phyloP scores from a whole-genome alignment of 2,329 filamentous ascomycete genomes.

The Cladosporium sp. region DNA sequence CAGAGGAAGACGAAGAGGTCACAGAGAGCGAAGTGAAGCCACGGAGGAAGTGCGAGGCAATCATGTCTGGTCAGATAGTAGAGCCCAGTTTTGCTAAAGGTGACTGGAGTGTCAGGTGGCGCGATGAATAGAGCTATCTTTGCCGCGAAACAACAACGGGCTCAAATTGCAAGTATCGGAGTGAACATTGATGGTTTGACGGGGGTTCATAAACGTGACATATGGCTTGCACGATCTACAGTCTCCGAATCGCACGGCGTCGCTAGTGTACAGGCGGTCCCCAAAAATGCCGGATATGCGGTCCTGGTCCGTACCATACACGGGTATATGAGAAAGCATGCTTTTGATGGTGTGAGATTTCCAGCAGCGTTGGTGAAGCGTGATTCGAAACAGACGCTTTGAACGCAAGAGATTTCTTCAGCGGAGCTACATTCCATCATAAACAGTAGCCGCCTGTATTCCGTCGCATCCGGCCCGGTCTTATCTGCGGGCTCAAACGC shows the following conservation, averaged over 20 bases:
- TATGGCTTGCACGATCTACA: not conserved
- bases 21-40: constrained; percentile 23
- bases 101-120: constrained; percentile 60
- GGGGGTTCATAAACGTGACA: constrained; percentile 2
- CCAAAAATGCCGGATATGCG: not conserved
- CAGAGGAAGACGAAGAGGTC: constrained; percentile 26
- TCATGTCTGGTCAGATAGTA: constrained; percentile 60
- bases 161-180: not conserved
- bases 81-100: constrained; percentile 63
- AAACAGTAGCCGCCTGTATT: constrained; percentile 20
- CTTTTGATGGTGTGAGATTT: not conserved
- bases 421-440: constrained; percentile 16
- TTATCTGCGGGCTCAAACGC: constrained; percentile 19
- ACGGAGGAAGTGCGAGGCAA: constrained; percentile 55
- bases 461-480: constrained; percentile 19
- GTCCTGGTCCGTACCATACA: not conserved
- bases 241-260: not conserved
- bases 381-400: constrained; percentile 18
- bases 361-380: constrained; percentile 10
- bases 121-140: constrained; percentile 40
- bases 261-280: not conserved
- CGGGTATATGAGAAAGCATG: not conserved
- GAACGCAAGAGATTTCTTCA: constrained; percentile 21
- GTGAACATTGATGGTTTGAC: not conserved
- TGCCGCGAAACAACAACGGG: not conserved